Conservation (phyloP, 2,329 filamentous ascomycete species). For the Ascochyta rabiei region DNA sequence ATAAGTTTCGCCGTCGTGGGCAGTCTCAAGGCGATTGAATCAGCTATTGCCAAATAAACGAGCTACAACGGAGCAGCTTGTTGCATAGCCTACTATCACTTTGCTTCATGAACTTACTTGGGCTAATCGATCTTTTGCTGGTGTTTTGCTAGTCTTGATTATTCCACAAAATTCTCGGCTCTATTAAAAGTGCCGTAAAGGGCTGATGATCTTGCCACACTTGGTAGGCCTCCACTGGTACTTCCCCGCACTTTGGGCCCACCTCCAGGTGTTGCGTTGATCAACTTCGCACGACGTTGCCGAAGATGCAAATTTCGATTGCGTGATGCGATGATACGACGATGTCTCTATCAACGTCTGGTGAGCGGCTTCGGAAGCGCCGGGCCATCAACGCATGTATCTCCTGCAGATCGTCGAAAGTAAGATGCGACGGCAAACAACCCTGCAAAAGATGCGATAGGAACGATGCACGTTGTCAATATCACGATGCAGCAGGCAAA, state of each 20-base stretch:
- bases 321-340: neutral
- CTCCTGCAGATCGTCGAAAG: slow-evolving; percentile 40
- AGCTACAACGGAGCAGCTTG: too few species aligned
- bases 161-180: neutral
- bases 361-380: slow-evolving; percentile 38
- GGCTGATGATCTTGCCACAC: neutral
- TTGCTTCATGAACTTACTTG: too few species aligned
- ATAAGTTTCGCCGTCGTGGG: neutral
- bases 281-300: slow-evolving; percentile 10
- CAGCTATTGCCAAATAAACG: too few species aligned
- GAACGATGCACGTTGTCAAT: slow-evolving; percentile 34
- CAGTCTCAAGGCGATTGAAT: neutral
- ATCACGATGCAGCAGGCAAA: slow-evolving; percentile 29
- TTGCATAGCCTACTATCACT: too few species aligned
- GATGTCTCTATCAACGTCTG: slow-evolving; percentile 1
- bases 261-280: slow-evolving; percentile 1
- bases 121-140: too few species aligned
- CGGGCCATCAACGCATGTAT: slow-evolving; percentile 43
- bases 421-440: slow-evolving; percentile 39
- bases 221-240: neutral
- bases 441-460: slow-evolving; percentile 40
- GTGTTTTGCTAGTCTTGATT: neutral
- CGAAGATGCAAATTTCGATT: slow-evolving; percentile 1
- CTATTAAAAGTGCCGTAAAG: neutral
- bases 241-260: slow-evolving; percentile 11